A percentile compares a stretch with the other conserved stretches of the same genome.
Conservation (phyloP, 768 basidiomycete genomes). For the Agaricus subrufescens region DNA sequence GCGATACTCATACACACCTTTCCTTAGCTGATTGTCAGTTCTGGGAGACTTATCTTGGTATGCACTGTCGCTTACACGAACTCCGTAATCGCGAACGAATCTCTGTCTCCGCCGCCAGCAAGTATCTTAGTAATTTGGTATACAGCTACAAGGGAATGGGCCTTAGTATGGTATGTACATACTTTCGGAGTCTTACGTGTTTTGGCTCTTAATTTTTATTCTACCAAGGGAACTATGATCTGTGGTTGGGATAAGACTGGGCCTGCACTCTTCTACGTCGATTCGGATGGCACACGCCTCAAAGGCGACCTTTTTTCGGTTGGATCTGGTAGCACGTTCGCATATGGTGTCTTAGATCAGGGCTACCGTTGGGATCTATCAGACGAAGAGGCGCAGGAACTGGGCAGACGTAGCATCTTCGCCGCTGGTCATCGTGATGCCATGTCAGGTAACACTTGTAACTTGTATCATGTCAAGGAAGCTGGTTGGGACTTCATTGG, state of each 20-base stretch:
- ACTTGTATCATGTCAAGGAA: conserved; percentile 93
- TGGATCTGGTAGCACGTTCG: conserved; percentile 96
- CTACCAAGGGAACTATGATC: conserved; percentile 90
- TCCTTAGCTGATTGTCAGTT: conserved; percentile 85
- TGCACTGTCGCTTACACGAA: conserved; percentile 96
- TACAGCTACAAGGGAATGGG: conserved; percentile 99
- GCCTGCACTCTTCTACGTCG: conserved; percentile 94
- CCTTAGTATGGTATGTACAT: conserved; percentile 82
- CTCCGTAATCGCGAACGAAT: conserved; percentile 95
- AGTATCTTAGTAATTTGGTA: conserved; percentile 95
- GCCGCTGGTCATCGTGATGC: conserved; percentile 97
- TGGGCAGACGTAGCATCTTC: conserved; percentile 90
- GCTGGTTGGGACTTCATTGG: conserved; percentile 96
- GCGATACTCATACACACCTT: not conserved
- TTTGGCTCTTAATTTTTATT: not conserved
- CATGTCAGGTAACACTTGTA: conserved; percentile 93
- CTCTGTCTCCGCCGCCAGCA: conserved; percentile 98
- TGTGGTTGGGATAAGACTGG: conserved; percentile 99
- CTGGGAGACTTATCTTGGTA: conserved; percentile 99
- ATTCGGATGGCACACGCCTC: conserved; percentile 92
- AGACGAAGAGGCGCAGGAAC: conserved; percentile 91
- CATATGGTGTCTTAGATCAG: conserved; percentile 98
- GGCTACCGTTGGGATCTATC: conserved; percentile 91
- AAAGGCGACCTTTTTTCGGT: conserved; percentile 99
- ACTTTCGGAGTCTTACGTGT: not conserved